Evolutionary conservation across 2,329 filamentous ascomycete species (phyloP).

Genomic region (Ophioceras dolichostomum): DNA sequence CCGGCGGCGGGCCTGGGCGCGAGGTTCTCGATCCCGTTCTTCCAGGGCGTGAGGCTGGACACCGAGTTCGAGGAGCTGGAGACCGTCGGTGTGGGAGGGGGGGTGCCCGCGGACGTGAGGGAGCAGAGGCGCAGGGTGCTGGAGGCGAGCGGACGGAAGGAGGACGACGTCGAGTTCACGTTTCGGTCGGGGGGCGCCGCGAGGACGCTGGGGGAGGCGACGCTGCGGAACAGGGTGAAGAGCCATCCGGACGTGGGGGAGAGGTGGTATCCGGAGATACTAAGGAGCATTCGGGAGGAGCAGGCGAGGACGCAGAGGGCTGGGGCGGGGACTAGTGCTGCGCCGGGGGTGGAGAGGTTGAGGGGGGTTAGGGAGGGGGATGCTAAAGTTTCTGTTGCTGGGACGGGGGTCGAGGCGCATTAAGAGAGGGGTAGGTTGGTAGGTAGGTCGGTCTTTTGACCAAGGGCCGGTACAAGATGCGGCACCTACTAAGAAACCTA

Average conservation of each 20-base stretch:
- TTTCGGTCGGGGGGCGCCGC: conserved; percentile 59
- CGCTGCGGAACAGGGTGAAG: conserved; percentile 72
- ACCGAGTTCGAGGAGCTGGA: conserved; percentile 69
- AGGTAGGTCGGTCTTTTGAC: too few relatives aligned
- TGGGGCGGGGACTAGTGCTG: conserved; percentile 13
- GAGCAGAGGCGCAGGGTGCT: conserved; percentile 44
- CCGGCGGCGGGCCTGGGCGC: conserved; percentile 58
- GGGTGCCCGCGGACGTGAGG: conserved; percentile 48
- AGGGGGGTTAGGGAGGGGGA: conserved; percentile 1
- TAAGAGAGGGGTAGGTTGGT: too few relatives aligned
- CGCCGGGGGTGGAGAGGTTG: conserved; percentile 7
- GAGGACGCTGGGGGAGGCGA: conserved; percentile 67
- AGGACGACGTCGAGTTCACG: conserved; percentile 78
- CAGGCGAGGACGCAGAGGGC: conserved; percentile 27
- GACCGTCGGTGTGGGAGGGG: conserved; percentile 35
- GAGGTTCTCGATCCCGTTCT: conserved; percentile 74
- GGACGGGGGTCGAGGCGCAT: conserved; percentile 24
- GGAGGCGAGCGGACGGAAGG: conserved; percentile 38
- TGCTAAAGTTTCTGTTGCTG: conserved; percentile 7
- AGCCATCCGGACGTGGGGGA: conserved; percentile 81
- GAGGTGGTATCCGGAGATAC: conserved; percentile 60
- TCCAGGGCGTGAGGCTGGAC: conserved; percentile 74
- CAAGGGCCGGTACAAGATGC: too few relatives aligned
- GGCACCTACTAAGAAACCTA: too few relatives aligned
- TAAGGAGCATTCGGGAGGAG: conserved; percentile 44